Percentiles rank a stretch among this genome's conserved stretches.
phyloP scores from a whole-genome alignment of 768 basidiomycete species.

The Lentinula detonsa region DNA sequence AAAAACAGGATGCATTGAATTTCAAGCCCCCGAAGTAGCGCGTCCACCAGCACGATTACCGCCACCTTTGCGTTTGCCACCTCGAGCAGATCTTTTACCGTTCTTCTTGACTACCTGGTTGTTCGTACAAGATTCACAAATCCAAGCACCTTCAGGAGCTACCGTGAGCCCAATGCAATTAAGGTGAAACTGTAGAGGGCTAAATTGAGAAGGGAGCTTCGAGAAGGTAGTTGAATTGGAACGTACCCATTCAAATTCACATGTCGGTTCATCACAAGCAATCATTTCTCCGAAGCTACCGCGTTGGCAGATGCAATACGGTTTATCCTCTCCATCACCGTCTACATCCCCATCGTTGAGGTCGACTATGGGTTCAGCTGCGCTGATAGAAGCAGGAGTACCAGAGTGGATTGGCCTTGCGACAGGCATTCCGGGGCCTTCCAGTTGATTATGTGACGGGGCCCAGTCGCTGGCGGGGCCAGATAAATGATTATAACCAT shows the following conservation, averaged over 20 bases:
- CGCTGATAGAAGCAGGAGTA: neutral
- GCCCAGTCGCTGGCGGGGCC: constrained; percentile 41
- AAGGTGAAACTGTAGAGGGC: constrained; percentile 63
- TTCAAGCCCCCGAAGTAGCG: constrained; percentile 1
- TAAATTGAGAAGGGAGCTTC: constrained; percentile 7
- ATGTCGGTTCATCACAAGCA: constrained; percentile 78
- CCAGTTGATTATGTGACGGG: constrained; percentile 48
- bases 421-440: constrained; percentile 77
- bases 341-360: constrained; percentile 47
- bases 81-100: constrained; percentile 44
- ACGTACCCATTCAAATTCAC: constrained; percentile 89
- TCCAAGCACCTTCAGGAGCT: constrained; percentile 71
- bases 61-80: constrained; percentile 36
- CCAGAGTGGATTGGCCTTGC: constrained; percentile 23
- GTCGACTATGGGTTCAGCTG: constrained; percentile 19
- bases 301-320: constrained; percentile 83
- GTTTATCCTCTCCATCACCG: constrained; percentile 55
- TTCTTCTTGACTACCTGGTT: constrained; percentile 50
- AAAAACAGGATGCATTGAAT: neutral
- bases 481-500: constrained; percentile 24
- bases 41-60: constrained; percentile 5
- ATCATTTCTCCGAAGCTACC: constrained; percentile 94
- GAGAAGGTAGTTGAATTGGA: constrained; percentile 16
- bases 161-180: constrained; percentile 62
- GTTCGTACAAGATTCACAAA: constrained; percentile 58